Percentiles rank a stretch among this genome's conserved stretches.
phyloP scores from a whole-genome alignment of 116 monocot species.

The Cymodocea nodosa region DNA sequence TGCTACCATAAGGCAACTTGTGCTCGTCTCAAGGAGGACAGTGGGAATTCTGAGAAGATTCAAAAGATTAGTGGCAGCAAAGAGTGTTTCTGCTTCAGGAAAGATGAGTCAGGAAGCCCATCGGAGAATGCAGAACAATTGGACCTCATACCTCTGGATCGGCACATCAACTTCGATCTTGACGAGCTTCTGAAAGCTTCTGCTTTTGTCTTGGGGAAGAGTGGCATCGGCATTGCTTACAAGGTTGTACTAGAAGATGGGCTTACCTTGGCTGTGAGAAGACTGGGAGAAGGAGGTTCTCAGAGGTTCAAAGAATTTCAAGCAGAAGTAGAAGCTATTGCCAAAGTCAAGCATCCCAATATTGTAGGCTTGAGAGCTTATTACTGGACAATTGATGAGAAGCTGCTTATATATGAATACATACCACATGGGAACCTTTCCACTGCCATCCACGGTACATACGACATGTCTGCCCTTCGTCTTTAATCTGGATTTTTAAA shows the following conservation, averaged over 20 bases:
- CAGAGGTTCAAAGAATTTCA: slow-evolving; percentile 71
- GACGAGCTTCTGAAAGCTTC: slow-evolving; percentile 64
- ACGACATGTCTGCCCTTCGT: not conserved
- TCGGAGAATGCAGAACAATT: slow-evolving; percentile 51
- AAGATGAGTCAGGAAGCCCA: slow-evolving; percentile 22
- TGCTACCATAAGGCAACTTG: slow-evolving; percentile 42
- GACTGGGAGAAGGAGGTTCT: slow-evolving; percentile 71
- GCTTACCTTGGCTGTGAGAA: slow-evolving; percentile 48
- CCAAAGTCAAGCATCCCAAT: slow-evolving; percentile 50
- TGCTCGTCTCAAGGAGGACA: slow-evolving; percentile 13
- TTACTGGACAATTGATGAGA: slow-evolving; percentile 72
- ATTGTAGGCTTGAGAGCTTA: slow-evolving; percentile 56
- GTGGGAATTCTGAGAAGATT: slow-evolving; percentile 10
- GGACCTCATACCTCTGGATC: slow-evolving; percentile 45
- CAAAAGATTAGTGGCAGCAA: slow-evolving; percentile 14
- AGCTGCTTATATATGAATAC: slow-evolving; percentile 59
- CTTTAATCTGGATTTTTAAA: not conserved
- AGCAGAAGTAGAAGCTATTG: slow-evolving; percentile 54
- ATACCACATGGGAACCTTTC: slow-evolving; percentile 54
- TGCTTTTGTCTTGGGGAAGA: slow-evolving; percentile 66
- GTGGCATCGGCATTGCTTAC: slow-evolving; percentile 60
- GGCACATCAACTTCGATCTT: slow-evolving; percentile 27
- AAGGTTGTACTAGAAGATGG: slow-evolving; percentile 65
- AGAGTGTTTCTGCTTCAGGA: slow-evolving; percentile 38
- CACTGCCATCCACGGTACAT: slow-evolving; percentile 52